Evolutionary conservation across 2,329 filamentous ascomycete genomes (phyloP), one percentile per base, ranked within the genome.

Genomic region (Hirsutella thompsonii): DNA sequence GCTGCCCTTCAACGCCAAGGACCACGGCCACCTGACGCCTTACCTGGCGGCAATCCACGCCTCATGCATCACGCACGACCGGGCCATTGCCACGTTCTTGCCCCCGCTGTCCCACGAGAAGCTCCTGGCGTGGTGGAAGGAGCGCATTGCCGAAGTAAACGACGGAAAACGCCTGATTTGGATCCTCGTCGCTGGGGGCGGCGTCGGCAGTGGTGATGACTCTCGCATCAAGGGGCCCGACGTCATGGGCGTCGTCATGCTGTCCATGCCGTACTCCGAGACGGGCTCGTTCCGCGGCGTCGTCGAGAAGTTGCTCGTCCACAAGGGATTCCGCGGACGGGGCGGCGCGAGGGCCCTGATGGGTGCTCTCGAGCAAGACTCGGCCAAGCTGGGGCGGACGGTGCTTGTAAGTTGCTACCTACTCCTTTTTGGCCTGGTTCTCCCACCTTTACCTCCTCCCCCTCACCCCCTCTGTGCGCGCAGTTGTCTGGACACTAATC

Each of bases 301-400:
- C 9, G 69, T 81, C 2, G 69, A 81, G 55, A 74, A 76, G 53
- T 60, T 81, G 29, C 60, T 81, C 32, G 63, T 81, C 9, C 68
- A 66, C 44, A 70, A 69, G 11, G 60, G 59, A 36, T 69, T 67
- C 49, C 63, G 76, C 8, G 53, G 64, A 2, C 61, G 59, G 37
- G 75, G 76, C 4, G 67, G 72, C 37, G 74, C 72, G 3, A 67
- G 58, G 46, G 54, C 56, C 18, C 51, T 81, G 47, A 68, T 81
- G 58, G 50, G 43, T 19, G 63, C 64, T n/a, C 47, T 80, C n/a
- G 75, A 82, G 54, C 55, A 53, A 4, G 68, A 76, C 52, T 76
- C 76, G 1, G 48, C 55, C 11, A 57, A 55, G 26, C 58, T 64
- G 34, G 72, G 70, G 10, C 66, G 66, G 44, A 70, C 62, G 9